Evolutionary conservation across 2,329 filamentous ascomycete species (phyloP), one percentile per base, ranked within the genome.

Genomic region (Aspergillus thermomutatus): DNA sequence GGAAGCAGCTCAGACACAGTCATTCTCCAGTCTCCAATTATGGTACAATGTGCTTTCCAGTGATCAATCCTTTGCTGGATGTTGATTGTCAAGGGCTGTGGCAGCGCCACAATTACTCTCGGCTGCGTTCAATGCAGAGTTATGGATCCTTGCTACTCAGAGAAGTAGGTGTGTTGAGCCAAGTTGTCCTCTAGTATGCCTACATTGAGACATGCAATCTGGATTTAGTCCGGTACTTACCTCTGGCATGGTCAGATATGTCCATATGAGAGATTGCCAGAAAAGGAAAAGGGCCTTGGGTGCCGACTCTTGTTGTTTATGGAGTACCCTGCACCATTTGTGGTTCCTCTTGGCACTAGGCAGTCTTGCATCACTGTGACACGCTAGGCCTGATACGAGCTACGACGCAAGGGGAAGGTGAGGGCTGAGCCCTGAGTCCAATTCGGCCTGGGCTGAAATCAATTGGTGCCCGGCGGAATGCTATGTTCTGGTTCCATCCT

Each of bases 361-460:
- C 43, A 8, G 21, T 7, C 21, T 46, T 53, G 52, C 45, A 53
- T 53, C 45, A 53, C n/a, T 53, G 28, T 53, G 52, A 53, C 43
- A 41, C 53, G 52, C 65, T 67, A 69, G 56, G 51, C 66, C 63
- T 52, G 50, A 66, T 65, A 45, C 53, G 55, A 63, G 50, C 64
- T 65, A 47, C 54, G 54, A 63, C 56, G 59, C 59, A 67, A 65
- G 64, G 64, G 57, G 69, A 61, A 64, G 66, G 48, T 68, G 59
- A 69, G 68, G 66, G 65, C 61, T 49, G 9, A 49, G 5, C 41
- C 41, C 41, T 45, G n/a, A 43, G n/a, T n/a, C n/a, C n/a, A n/a
- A n/a, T n/a, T n/a, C n/a, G n/a, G n/a, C n/a, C n/a, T n/a, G n/a
- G n/a, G n/a, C n/a, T n/a, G n/a, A n/a, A n/a, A n/a, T n/a, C n/a